Evolutionary conservation across 208 protist genomes (phyloP).

Genomic region (Angomonas ambiguus): DNA sequence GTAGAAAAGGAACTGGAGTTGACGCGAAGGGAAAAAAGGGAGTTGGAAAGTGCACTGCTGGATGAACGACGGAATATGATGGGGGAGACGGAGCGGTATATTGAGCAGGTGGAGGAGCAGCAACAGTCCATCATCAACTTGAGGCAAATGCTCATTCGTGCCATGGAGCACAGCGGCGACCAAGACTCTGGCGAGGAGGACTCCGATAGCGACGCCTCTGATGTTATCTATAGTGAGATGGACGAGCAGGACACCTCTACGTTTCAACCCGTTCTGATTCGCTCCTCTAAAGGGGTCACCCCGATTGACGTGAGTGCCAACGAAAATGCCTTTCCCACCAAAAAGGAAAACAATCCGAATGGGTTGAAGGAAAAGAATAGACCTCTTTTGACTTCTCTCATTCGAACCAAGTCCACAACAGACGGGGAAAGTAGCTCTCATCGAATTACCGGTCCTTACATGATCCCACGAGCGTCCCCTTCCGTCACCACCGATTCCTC

Average conservation of each 20-base stretch:
- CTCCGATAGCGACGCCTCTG: slow-evolving; percentile 1
- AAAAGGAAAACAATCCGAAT: not conserved
- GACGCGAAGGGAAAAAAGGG: slow-evolving; percentile 50
- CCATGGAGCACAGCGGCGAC: slow-evolving; percentile 35
- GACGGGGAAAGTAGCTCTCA: not conserved
- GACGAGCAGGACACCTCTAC: slow-evolving; percentile 18
- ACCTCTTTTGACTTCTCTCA: not conserved
- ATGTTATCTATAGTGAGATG: slow-evolving; percentile 8
- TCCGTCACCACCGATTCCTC: not conserved
- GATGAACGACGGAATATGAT: slow-evolving; percentile 66
- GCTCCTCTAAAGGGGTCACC: no score
- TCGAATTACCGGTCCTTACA: not conserved
- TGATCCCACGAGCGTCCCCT: not conserved
- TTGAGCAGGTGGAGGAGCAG: slow-evolving; percentile 76
- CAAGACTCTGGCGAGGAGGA: slow-evolving; percentile 18
- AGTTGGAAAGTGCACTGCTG: slow-evolving; percentile 46
- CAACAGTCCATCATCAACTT: slow-evolving; percentile 79
- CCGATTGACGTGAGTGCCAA: no score
- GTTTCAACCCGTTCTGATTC: no score
- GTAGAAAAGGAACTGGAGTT: slow-evolving; percentile 67
- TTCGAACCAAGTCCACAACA: not conserved
- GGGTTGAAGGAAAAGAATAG: not conserved
- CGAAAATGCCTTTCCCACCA: not conserved
- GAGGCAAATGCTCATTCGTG: slow-evolving; percentile 76
- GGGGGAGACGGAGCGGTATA: slow-evolving; percentile 60